Conservation (phyloP, 139 green algal genomes). For the Closterium sp. region DNA sequence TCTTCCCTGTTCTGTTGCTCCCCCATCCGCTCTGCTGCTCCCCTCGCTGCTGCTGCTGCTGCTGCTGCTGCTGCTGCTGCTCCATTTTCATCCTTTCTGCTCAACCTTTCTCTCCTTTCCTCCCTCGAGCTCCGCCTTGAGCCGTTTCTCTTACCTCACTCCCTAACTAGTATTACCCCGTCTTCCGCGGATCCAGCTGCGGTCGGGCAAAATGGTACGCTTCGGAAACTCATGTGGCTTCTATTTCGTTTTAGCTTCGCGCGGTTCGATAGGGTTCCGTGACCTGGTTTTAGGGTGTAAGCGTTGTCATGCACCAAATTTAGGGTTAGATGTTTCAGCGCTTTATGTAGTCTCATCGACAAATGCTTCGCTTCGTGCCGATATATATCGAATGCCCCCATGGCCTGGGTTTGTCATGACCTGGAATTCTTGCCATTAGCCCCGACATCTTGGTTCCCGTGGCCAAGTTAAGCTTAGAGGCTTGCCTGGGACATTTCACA, state of each 20-base stretch:
- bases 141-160: not conserved
- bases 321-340: not conserved
- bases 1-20: too few relatives aligned
- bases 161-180: not conserved
- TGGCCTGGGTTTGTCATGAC: not conserved
- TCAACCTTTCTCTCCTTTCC: not conserved
- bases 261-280: too few relatives aligned
- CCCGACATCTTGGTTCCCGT: not conserved
- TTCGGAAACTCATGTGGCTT: too few relatives aligned
- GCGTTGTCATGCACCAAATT: not conserved
- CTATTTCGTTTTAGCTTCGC: too few relatives aligned
- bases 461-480: too few relatives aligned
- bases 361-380: not conserved
- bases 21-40: not conserved
- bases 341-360: not conserved
- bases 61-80: not conserved
- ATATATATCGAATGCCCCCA: not conserved
- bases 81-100: not conserved
- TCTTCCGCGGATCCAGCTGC: not conserved
- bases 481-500: not conserved
- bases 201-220: too few relatives aligned
- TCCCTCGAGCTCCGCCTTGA: not conserved
- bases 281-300: too few relatives aligned
- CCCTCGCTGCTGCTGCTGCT: not conserved
- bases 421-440: not conserved